Percentiles rank a stretch among this genome's conserved stretches.
Conservation (phyloP, 371 early-diverging fungal species). For the Neoconidiobolus thromboides region DNA sequence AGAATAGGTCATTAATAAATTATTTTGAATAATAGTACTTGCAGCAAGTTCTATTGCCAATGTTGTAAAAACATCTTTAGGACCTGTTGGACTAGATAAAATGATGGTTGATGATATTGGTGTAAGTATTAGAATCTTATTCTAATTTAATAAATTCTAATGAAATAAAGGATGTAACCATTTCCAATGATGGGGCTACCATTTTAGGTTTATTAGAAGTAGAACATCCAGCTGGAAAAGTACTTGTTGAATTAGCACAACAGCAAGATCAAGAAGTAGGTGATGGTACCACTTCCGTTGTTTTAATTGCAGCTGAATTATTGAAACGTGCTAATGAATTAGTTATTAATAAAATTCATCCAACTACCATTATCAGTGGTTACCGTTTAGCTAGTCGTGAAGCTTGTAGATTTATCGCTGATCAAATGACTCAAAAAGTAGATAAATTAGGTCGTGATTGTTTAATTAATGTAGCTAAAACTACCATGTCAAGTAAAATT, state of each 20-base stretch:
- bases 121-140: constrained; percentile 20
- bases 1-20: neutral
- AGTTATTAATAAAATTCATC: constrained; percentile 96
- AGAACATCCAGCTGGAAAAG: constrained; percentile 95
- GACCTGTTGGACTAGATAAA: constrained; percentile 99
- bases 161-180: constrained; percentile 79
- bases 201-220: constrained; percentile 94
- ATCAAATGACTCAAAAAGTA: constrained; percentile 84
- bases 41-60: constrained; percentile 83
- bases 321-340: constrained; percentile 92
- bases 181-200: constrained; percentile 99
- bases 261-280: constrained; percentile 99
- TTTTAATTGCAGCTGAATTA: constrained; percentile 95
- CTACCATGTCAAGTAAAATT: constrained; percentile 97
- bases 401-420: constrained; percentile 95
- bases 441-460: constrained; percentile 85
- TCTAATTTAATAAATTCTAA: neutral
- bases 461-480: constrained; percentile 92
- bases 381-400: constrained; percentile 97
- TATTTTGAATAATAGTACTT: constrained; percentile 19
- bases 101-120: constrained; percentile 99
- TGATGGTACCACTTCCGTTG: constrained; percentile 99
- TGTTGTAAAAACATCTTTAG: constrained; percentile 96
- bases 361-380: constrained; percentile 96
- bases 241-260: constrained; percentile 96